These are phyloP conservation scores for Fonsecaea multimorphosa DNA, from an alignment of 2,329 filamentous ascomycete species.

Conservation along the genomic window DNA sequence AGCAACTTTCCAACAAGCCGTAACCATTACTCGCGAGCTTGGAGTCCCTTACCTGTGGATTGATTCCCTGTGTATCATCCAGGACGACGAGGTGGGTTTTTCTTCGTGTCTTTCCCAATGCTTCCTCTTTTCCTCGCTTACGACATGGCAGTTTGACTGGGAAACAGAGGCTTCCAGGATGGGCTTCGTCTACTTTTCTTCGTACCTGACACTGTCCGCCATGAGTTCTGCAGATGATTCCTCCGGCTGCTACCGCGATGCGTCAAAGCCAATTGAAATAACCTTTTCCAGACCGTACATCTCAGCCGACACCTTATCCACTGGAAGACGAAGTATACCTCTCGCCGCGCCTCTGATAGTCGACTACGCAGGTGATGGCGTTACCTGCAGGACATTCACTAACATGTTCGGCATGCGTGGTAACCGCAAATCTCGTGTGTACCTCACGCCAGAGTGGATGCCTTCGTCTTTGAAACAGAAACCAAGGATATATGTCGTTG, in stretches of 20 bases:
- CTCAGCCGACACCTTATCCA: not conserved
- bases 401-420: slow-evolving; percentile 1
- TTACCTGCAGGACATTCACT: slow-evolving; percentile 1
- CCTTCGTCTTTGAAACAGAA: not conserved
- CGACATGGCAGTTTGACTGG: not conserved
- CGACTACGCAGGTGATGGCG: not conserved
- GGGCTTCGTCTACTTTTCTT: slow-evolving; percentile 3
- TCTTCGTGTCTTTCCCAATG: not conserved
- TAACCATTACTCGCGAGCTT: slow-evolving; percentile 3
- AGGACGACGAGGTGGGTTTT: slow-evolving; percentile 1
- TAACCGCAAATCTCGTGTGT: not conserved
- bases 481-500: not conserved
- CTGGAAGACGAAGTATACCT: not conserved
- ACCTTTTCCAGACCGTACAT: not conserved
- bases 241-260: not conserved
- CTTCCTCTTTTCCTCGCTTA: not conserved
- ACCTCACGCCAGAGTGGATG: not conserved
- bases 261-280: not conserved
- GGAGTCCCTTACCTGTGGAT: not conserved
- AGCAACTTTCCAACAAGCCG: slow-evolving; percentile 2
- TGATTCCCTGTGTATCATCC: not conserved
- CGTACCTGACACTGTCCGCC: not conserved
- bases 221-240: slow-evolving; percentile 1
- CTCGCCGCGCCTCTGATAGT: not conserved
- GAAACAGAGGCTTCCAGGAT: slow-evolving; percentile 1